A percentile compares a stretch with the other conserved stretches of the same genome.
Evolutionary conservation across 495 filamentous ascomycete species (phyloP).

Genomic region (Annulohypoxylon bovei): DNA sequence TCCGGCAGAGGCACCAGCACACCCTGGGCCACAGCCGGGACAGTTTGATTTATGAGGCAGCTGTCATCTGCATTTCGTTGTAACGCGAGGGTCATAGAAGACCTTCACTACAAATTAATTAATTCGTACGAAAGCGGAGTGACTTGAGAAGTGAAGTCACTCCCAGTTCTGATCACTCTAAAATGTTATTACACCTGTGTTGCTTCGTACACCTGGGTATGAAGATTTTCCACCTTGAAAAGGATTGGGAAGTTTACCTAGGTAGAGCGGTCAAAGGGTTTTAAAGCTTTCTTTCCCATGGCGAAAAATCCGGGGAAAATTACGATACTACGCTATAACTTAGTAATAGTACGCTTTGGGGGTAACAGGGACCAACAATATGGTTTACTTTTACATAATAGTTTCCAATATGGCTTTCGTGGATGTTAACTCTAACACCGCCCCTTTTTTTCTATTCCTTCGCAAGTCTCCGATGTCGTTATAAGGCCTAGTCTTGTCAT

Average conservation of each 20-base stretch:
- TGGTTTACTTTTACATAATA: conserved; percentile 32
- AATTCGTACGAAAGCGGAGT: conserved; percentile 5
- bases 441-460: conserved; percentile 4
- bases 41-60: conserved; percentile 55
- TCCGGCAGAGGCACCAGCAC: conserved; percentile 18
- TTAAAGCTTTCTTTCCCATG: conserved; percentile 10
- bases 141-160: too few species aligned
- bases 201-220: neutral
- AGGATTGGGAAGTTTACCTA: neutral
- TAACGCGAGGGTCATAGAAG: conserved; percentile 41
- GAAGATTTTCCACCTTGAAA: neutral
- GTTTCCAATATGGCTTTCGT: neutral
- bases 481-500: neutral
- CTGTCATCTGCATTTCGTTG: conserved; percentile 52
- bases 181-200: neutral
- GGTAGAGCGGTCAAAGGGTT: neutral
- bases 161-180: neutral
- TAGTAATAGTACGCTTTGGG: conserved; percentile 1
- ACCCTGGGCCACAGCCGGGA: conserved; percentile 26
- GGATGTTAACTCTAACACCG: conserved; percentile 11
- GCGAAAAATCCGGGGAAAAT: conserved; percentile 27
- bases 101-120: conserved; percentile 6
- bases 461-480: conserved; percentile 20
- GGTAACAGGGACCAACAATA: neutral
- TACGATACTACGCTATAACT: conserved; percentile 1